phyloP scores from a whole-genome alignment of 1,284 basidiomycete species.

The Cutaneotrichosporon arboriforme region DNA sequence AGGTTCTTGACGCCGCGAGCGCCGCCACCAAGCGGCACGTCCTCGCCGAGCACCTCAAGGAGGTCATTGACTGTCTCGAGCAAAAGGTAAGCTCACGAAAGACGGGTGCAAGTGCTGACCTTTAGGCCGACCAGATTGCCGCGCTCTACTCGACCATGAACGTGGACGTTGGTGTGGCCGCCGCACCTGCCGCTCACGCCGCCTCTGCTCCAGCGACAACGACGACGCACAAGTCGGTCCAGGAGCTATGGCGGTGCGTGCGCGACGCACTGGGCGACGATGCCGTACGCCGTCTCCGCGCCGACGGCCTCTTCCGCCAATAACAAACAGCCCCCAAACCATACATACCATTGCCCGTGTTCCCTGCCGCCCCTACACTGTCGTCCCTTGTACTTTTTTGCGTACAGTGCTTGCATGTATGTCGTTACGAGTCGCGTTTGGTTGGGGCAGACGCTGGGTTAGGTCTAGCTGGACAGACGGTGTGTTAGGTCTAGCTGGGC shows the following conservation, averaged over 20 bases:
- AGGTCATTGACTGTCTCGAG: constrained; percentile 83
- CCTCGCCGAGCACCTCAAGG: constrained; percentile 74
- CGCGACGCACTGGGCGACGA: constrained; percentile 35
- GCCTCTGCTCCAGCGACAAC: no score
- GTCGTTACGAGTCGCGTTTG: no score
- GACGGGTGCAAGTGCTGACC: background rate
- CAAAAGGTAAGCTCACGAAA: constrained; percentile 61
- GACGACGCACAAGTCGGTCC: constrained; percentile 18
- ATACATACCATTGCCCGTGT: no score
- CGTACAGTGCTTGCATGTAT: no score
- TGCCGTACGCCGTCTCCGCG: constrained; percentile 29
- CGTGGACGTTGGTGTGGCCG: constrained; percentile 67
- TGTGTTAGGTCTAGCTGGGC: no score
- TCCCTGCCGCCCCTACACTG: no score
- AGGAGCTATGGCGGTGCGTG: constrained; percentile 37
- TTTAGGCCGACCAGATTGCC: constrained; percentile 81
- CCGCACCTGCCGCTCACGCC: background rate
- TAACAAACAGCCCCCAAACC: background rate
- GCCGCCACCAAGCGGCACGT: constrained; percentile 71
- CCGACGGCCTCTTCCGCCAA: constrained; percentile 17
- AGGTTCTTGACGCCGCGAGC: constrained; percentile 71
- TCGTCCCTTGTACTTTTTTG: no score
- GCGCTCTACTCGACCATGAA: constrained; percentile 70
- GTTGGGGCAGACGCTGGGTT: no score
- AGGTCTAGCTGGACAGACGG: no score